Conservation (phyloP, 805 yeast genomes). For the Barnettozyma sp. region DNA sequence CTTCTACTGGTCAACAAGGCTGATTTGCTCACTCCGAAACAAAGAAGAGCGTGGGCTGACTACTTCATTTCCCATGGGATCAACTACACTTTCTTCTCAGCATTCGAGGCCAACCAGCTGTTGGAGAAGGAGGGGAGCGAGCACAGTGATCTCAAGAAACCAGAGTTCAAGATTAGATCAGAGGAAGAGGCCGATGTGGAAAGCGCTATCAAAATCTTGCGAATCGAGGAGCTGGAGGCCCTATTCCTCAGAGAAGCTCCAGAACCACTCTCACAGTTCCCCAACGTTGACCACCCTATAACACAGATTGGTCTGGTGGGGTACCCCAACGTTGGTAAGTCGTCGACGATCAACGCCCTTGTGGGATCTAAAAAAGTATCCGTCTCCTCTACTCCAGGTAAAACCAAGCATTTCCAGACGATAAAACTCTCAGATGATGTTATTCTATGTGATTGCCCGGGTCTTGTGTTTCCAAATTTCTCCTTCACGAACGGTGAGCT, state of each 20-base stretch:
- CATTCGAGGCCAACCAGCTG: constrained; percentile 72
- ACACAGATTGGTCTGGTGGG: constrained; percentile 94
- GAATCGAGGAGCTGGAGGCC: constrained; percentile 79
- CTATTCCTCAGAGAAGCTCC: constrained; percentile 77
- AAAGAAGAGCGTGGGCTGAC: constrained; percentile 81
- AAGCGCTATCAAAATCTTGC: constrained; percentile 56
- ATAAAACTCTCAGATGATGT: constrained; percentile 78
- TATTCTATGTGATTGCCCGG: constrained; percentile 96
- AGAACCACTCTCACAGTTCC: constrained; percentile 45
- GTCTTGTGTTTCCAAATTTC: constrained; percentile 96
- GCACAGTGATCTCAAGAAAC: constrained; percentile 7
- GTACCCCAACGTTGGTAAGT: constrained; percentile 93
- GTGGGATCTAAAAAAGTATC: constrained; percentile 98
- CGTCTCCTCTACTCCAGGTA: constrained; percentile 97
- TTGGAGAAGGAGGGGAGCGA: constrained; percentile 52
- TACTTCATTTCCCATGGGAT: constrained; percentile 67
- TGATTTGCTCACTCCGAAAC: constrained; percentile 71
- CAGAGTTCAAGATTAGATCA: constrained; percentile 13
- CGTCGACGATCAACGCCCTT: constrained; percentile 95
- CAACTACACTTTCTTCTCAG: constrained; percentile 87
- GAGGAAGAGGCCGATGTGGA: constrained; percentile 29
- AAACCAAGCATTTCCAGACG: constrained; percentile 98
- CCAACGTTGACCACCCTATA: constrained; percentile 54
- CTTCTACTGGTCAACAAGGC: constrained; percentile 88
- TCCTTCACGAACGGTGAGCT: constrained; percentile 95